phyloP scores from a whole-genome alignment of 2,329 filamentous ascomycete genomes.

The Rhinocladiella mackenziei region DNA sequence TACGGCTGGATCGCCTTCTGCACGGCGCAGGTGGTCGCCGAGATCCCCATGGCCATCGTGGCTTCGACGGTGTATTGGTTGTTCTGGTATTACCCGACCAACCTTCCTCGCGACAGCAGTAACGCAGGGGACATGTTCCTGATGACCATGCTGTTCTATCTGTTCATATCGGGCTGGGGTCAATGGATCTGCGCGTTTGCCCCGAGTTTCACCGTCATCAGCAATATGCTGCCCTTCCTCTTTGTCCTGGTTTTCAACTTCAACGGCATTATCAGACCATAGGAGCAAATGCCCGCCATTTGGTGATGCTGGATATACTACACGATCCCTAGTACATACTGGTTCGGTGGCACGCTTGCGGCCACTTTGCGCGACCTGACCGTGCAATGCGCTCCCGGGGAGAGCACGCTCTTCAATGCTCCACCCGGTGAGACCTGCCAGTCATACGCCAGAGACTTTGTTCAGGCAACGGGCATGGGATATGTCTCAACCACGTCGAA shows the following conservation, averaged over 20 bases:
- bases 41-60: constrained; percentile 67
- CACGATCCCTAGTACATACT: constrained; percentile 66
- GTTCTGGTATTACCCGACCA: constrained; percentile 73
- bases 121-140: constrained; percentile 72
- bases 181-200: constrained; percentile 84
- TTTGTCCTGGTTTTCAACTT: constrained; percentile 73
- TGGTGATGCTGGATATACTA: constrained; percentile 50
- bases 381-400: constrained; percentile 52
- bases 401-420: constrained; percentile 63
- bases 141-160: constrained; percentile 72
- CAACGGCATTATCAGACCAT: constrained; percentile 72
- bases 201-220: constrained; percentile 72
- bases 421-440: constrained; percentile 62
- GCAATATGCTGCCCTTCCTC: constrained; percentile 71
- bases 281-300: constrained; percentile 51
- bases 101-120: constrained; percentile 61
- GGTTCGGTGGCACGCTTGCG: constrained; percentile 66
- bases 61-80: constrained; percentile 65
- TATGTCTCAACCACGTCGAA: constrained; percentile 60
- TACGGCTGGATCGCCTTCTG: constrained; percentile 75
- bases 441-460: constrained; percentile 61
- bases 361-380: constrained; percentile 54
- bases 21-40: constrained; percentile 67
- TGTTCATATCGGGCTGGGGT: constrained; percentile 72
- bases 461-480: constrained; percentile 39